phyloP scores from a whole-genome alignment of 441 rosid genomes.

The Croton setiger region DNA sequence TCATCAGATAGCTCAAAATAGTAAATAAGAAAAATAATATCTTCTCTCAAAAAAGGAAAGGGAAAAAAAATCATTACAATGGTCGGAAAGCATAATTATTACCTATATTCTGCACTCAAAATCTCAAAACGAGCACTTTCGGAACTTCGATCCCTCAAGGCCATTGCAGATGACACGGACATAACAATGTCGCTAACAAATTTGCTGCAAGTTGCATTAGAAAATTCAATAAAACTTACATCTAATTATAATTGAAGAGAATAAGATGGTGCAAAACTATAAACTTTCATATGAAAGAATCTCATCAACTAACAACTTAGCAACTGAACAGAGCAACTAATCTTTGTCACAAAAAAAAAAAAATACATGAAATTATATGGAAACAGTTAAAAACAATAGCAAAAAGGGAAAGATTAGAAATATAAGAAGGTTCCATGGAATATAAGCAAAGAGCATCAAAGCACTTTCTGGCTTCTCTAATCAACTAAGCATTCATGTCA shows the following conservation, averaged over 20 bases:
- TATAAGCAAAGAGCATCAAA: neutral
- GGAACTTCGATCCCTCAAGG: constrained; percentile 82
- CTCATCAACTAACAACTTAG: constrained; percentile 2
- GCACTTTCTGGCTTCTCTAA: neutral
- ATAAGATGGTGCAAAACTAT: neutral
- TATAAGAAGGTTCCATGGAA: neutral
- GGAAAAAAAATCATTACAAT: neutral
- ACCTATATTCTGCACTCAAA: constrained; percentile 80
- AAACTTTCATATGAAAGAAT: constrained; percentile 1
- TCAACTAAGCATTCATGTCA: neutral
- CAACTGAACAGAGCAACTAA: constrained; percentile 5
- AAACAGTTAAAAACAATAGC: neutral
- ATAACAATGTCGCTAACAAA: constrained; percentile 82
- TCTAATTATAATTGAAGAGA: neutral
- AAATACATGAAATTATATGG: neutral
- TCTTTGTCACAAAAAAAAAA: neutral
- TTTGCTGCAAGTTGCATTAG: constrained; percentile 58
- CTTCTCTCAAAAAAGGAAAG: no score
- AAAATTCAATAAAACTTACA: constrained; percentile 21
- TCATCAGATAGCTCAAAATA: neutral
- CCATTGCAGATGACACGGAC: constrained; percentile 89
- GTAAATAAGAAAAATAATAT: neutral
- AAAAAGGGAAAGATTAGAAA: neutral
- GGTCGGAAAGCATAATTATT: constrained; percentile 10
- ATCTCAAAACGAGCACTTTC: constrained; percentile 96